Evolutionary conservation across 2,329 filamentous ascomycete species (phyloP), one percentile per base, ranked within the genome.

Genomic region (Pseudocercospora fuligena): DNA sequence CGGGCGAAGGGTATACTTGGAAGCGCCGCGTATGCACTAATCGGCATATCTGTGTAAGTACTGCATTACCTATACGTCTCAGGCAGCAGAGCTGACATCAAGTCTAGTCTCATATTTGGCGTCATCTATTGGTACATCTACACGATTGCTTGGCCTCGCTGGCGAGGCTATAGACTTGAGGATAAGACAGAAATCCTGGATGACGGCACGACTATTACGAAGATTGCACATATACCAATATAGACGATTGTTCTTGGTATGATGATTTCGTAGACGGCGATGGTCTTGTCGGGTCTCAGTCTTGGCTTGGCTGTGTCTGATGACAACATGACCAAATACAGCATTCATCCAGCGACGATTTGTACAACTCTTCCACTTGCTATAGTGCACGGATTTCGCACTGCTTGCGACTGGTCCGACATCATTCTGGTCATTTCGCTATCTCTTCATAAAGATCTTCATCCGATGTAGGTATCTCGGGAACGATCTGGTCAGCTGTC

Each of bases 121-220:
- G 73, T 89, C 0, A 1, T 87, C 0, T 92, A 92, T 74, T 93
- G 90, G 91, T 88, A 87, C 69, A 67, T 90, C 1, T 90, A 88
- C 86, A 89, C 89, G 0, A 81, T 87, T 2, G 69, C 87, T 0
- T 74, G 92, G 25, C 90, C 91, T 1, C 80, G 78, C 49, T 85
- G 84, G 78, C 82, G 85, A 60, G 84, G 85, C 0, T 91, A 91
- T 73, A 83, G 75, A 14, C 77, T 92, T 1, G 88, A 90, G 72
- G 89, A 92, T 70, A 83, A 86, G 64, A 81, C 80, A 2, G 85
- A 86, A 43, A 80, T 88, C 0, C 77, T 93, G 21, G 81, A 83
- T 23, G 90, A 93, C 76, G 90, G 90, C 0, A 92, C 89, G 0
- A 85, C 83, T 1, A 84, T 92, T 60, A 92, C 87, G 0, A 87